These are phyloP conservation scores for Buxus sempervirens DNA, from an alignment of 164 flowering plant species.

Conservation along the genomic window DNA sequence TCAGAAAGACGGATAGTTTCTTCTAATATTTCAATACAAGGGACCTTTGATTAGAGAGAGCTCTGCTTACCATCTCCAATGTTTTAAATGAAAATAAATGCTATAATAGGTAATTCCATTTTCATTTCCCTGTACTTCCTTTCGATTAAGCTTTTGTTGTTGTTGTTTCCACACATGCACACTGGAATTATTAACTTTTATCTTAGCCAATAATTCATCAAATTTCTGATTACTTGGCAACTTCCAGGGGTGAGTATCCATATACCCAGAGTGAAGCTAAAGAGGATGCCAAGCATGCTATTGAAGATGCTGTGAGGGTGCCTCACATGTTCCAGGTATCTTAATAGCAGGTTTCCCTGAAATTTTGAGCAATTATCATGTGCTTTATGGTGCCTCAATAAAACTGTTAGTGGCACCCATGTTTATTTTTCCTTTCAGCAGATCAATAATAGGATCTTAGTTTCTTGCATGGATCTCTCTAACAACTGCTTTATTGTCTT, in stretches of 20 bases:
- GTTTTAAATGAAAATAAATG: constrained; percentile 71
- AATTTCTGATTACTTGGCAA: constrained; percentile 66
- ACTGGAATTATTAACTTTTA: too few species aligned
- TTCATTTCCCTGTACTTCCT: not conserved
- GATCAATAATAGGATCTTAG: too few species aligned
- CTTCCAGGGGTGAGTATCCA: constrained; percentile 76
- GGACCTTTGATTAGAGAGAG: constrained; percentile 63
- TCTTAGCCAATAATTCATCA: constrained; percentile 74
- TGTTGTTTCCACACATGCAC: constrained; percentile 1
- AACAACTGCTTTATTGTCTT: too few species aligned
- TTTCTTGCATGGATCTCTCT: too few species aligned
- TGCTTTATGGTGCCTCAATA: too few species aligned
- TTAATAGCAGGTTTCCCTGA: too few species aligned
- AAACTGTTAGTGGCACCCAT: too few species aligned
- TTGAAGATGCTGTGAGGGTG: constrained; percentile 82
- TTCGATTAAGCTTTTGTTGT: not conserved
- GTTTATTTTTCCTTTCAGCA: too few species aligned
- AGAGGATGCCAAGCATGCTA: constrained; percentile 79
- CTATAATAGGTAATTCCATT: constrained; percentile 39
- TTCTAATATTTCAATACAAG: constrained; percentile 86
- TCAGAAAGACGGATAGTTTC: constrained; percentile 76
- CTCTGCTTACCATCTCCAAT: constrained; percentile 73
- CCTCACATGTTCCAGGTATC: constrained; percentile 88
- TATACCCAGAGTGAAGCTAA: constrained; percentile 70
- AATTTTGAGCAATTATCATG: too few species aligned